Base-by-base conservation (phyloP, 768 basidiomycete genomes). In the Plicaturopsis crispa region DNA sequence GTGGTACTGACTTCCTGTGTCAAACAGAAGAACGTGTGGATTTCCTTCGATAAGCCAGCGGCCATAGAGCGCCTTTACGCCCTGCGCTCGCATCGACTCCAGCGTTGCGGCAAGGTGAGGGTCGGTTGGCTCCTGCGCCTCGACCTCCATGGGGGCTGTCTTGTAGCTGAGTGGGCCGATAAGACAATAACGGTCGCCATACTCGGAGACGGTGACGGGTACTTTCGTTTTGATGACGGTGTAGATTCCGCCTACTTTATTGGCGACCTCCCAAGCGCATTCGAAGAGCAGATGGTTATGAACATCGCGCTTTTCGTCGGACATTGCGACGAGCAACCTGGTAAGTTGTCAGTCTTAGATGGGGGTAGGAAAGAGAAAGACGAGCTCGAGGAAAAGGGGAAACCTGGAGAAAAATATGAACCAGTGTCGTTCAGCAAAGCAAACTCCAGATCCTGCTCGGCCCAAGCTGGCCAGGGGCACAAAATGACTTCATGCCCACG, bases 171-270 rank as follows among this genome's bases (percentile, higher is more conserved):
- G 78, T n/a, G 96, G 96, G 22, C 96, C 96, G 53, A 99, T 88
- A 58, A 99, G 80, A 49, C 82, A 87, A 68, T 94, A 96, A 54
- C 93, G 75, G 64, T 90, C 87, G 53, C 88, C 92, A 65, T 84
- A 98, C 63, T 98, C 96, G 40, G 80, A 79, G 55, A 93, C 86
- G 50, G 96, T 98, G 65, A 99, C 90, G 39, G 96, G 96, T 40
- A 96, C 92, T 59, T 99, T 99, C 36, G 96, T 98, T 68, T 97
- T 97, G 59, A 98, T 96, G 66, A 99, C 94, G 47, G 94, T 97
- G 73, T 97, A 97, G 63, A 97, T 97, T 45, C 94, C 94, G 50
- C 93, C 94, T 60, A 97, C 93, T 64, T 96, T 97, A 77, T 97
- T 96, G 23, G 85, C 92, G 51, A 96, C 93, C 66, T 96, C 93